These are phyloP conservation scores for Entelexis paramagnoliae DNA, from an alignment of 1,139 yeast species.

Conservation along the genomic window DNA sequence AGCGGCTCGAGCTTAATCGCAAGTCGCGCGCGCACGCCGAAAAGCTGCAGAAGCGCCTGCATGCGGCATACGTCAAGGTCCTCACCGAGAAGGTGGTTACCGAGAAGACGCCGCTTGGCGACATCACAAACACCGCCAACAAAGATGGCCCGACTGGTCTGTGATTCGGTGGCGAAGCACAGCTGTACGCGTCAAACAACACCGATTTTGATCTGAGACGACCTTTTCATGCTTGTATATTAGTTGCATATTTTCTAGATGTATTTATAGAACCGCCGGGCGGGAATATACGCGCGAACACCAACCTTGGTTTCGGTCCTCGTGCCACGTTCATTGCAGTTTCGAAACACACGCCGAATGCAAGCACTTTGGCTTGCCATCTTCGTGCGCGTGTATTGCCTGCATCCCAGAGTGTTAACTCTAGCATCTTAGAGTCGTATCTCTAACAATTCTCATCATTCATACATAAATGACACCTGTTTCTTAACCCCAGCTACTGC, in stretches of 20 bases:
- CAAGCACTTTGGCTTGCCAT: too few species aligned
- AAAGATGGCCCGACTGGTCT: not conserved
- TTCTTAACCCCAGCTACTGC: too few species aligned
- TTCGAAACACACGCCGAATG: too few species aligned
- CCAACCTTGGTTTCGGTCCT: too few species aligned
- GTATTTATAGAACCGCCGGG: not conserved
- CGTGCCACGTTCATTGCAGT: too few species aligned
- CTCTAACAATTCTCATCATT: too few species aligned
- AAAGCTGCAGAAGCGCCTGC: constrained; percentile 20
- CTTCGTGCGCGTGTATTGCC: too few species aligned
- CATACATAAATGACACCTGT: too few species aligned
- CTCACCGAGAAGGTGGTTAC: constrained; percentile 9
- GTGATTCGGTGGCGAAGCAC: not conserved
- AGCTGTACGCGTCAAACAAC: not conserved
- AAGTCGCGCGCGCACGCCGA: constrained; percentile 16
- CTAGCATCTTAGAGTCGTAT: too few species aligned
- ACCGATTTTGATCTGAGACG: not conserved
- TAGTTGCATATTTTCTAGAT: constrained; percentile 2
- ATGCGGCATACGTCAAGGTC: constrained; percentile 17
- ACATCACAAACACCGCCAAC: constrained; percentile 6
- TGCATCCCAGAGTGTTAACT: too few species aligned
- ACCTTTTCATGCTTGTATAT: not conserved
- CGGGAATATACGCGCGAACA: not conserved
- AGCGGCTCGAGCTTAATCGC: constrained; percentile 14
- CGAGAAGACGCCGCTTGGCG: constrained; percentile 8